A percentile compares a stretch with the other conserved stretches of the same genome.
These are phyloP conservation scores for Coffea eugenioides DNA, from an alignment of 257 asterid species.

Conservation along the genomic window DNA sequence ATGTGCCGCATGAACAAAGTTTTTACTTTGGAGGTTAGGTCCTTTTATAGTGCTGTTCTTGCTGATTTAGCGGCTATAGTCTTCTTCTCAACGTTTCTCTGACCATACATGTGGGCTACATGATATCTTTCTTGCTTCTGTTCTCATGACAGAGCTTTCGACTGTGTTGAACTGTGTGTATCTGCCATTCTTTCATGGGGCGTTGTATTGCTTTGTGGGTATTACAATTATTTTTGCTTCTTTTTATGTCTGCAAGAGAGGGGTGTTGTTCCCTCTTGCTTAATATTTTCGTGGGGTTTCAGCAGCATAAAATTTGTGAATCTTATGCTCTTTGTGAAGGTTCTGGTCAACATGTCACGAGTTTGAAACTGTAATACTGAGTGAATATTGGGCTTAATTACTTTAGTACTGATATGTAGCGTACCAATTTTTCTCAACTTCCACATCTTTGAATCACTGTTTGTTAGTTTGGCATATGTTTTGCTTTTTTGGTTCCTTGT, in stretches of 20 bases:
- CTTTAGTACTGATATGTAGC: neutral
- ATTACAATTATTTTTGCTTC: neutral
- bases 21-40: slow-evolving; percentile 74
- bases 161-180: neutral
- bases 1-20: slow-evolving; percentile 69
- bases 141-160: neutral
- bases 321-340: neutral
- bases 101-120: neutral
- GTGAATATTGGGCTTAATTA: neutral
- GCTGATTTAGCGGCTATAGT: slow-evolving; percentile 12
- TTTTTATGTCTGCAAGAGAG: neutral
- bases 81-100: neutral
- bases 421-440: neutral
- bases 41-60: slow-evolving; percentile 12
- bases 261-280: neutral
- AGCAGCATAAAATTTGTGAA: neutral
- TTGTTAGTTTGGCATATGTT: neutral
- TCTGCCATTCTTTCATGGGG: neutral
- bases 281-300: neutral
- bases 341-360: neutral
- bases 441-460: neutral
- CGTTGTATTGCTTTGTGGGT: neutral
- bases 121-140: neutral
- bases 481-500: neutral
- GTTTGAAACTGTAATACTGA: neutral